Evolutionary conservation across 2,329 filamentous ascomycete genomes (phyloP).

Genomic region (Calonectria hawksworthii): DNA sequence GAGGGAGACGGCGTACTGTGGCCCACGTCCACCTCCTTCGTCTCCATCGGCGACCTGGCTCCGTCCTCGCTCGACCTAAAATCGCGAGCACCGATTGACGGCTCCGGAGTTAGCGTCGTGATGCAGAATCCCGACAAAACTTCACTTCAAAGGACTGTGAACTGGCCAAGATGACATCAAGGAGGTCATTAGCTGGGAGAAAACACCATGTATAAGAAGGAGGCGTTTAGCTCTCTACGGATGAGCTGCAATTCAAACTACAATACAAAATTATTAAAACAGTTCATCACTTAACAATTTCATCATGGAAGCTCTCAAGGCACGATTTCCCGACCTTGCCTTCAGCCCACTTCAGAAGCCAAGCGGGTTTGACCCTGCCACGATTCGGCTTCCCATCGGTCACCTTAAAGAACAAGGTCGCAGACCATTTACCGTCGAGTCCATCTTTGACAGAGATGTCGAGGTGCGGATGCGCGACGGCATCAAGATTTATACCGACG

Average conservation of each 20-base stretch:
- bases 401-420: not conserved
- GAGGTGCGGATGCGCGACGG: slow-evolving; percentile 1
- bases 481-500: slow-evolving; percentile 4
- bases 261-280: not conserved
- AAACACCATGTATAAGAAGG: not conserved
- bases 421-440: not conserved
- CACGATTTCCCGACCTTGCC: not conserved
- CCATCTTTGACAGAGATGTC: slow-evolving; percentile 5
- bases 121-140: not conserved
- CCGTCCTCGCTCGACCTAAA: not conserved
- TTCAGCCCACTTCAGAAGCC: not conserved
- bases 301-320: slow-evolving; percentile 5
- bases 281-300: not conserved
- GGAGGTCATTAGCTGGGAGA: not conserved
- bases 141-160: not conserved
- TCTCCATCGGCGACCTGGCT: not conserved
- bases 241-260: not conserved
- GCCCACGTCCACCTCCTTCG: not conserved
- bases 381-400: not conserved
- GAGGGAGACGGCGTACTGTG: not conserved
- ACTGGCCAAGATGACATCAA: not conserved
- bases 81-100: not conserved
- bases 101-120: not conserved
- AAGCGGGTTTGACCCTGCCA: not conserved
- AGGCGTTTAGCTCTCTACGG: not conserved